Conservation (phyloP, 2,329 filamentous ascomycete genomes). For the Malbranchea zuffiana region DNA sequence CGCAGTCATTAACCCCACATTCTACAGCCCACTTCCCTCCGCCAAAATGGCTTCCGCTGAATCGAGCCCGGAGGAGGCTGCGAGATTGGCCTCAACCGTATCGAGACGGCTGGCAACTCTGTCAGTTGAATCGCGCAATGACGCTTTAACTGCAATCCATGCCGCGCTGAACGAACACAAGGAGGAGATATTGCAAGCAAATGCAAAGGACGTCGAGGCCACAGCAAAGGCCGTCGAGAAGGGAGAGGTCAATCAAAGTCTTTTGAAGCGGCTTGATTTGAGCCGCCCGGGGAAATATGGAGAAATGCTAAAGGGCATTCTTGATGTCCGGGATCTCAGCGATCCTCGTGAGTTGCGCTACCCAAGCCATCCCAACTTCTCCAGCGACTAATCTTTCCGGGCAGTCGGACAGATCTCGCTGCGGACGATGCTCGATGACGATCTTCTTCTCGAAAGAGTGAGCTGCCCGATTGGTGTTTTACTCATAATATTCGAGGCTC, state of each 20-base stretch:
- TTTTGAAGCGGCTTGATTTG: slow-evolving; percentile 81
- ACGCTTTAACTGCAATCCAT: slow-evolving; percentile 74
- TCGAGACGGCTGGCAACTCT: slow-evolving; percentile 77
- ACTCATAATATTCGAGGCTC: slow-evolving; percentile 94
- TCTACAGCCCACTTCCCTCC: too few relatives aligned
- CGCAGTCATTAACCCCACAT: too few relatives aligned
- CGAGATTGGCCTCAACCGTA: slow-evolving; percentile 64
- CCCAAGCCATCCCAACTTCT: background rate
- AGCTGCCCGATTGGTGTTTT: slow-evolving; percentile 95
- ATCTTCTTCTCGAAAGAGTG: slow-evolving; percentile 72
- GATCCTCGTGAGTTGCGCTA: slow-evolving; percentile 60
- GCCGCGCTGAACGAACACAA: slow-evolving; percentile 58
- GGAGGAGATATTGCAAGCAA: slow-evolving; percentile 72
- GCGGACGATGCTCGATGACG: slow-evolving; percentile 76
- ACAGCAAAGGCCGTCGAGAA: slow-evolving; percentile 63
- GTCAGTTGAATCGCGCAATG: slow-evolving; percentile 64
- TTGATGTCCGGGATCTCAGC: slow-evolving; percentile 71
- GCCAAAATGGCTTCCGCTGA: slow-evolving; percentile 74
- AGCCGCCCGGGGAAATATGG: slow-evolving; percentile 84
- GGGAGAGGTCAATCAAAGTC: slow-evolving; percentile 66
- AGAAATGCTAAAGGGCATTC: slow-evolving; percentile 91
- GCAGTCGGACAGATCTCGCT: slow-evolving; percentile 74
- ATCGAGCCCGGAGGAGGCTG: slow-evolving; percentile 66
- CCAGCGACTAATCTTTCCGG: background rate
- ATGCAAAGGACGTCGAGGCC: slow-evolving; percentile 66